Evolutionary conservation across 2,329 filamentous ascomycete species (phyloP).

Genomic region (Neonectria ditissima): DNA sequence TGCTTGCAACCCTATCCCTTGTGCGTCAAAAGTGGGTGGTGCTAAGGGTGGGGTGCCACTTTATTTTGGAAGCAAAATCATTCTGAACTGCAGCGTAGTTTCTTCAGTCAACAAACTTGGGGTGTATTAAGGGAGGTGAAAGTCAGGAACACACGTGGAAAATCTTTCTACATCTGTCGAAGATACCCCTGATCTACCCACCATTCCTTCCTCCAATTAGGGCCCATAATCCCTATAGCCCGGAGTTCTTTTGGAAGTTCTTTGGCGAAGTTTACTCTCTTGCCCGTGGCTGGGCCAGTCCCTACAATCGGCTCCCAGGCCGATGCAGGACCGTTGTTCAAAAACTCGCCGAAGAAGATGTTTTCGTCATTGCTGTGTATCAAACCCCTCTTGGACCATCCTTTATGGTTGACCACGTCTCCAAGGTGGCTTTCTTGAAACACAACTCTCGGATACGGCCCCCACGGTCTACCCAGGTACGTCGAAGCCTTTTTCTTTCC

Average conservation of each 20-base stretch:
- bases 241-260: not conserved
- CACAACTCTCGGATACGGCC: constrained; percentile 6
- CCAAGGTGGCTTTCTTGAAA: not conserved
- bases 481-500: constrained; percentile 1
- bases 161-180: no score
- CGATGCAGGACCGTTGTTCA: constrained; percentile 1
- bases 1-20: not conserved
- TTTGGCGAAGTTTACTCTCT: constrained; percentile 6
- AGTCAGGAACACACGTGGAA: no score
- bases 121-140: not conserved
- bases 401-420: not conserved
- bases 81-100: no score
- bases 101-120: not conserved
- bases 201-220: not conserved
- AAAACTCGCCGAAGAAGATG: not conserved
- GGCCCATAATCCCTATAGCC: not conserved
- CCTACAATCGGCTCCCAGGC: no score
- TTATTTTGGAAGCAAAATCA: no score
- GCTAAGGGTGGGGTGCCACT: not conserved
- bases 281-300: no score
- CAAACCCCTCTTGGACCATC: not conserved
- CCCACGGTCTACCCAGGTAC: constrained; percentile 9
- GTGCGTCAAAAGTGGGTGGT: not conserved
- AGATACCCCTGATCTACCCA: constrained; percentile 5
- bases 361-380: not conserved